These are phyloP conservation scores for Phialophora chinensis DNA, from an alignment of 2,329 filamentous ascomycete genomes.

Conservation along the genomic window DNA sequence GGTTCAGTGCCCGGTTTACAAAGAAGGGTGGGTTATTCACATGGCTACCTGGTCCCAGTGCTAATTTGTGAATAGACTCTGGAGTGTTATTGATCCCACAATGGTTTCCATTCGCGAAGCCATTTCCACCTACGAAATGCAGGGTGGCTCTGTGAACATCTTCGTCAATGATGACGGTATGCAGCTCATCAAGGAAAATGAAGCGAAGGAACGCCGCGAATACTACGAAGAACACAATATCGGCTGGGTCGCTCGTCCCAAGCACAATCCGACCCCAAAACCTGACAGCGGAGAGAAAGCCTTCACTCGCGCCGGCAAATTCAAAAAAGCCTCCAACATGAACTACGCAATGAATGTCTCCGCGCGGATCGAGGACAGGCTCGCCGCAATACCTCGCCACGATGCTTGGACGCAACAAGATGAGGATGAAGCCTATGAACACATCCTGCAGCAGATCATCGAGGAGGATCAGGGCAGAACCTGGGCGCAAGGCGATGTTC, in stretches of 20 bases:
- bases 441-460: slow-evolving; percentile 58
- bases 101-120: slow-evolving; percentile 63
- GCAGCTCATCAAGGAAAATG: slow-evolving; percentile 49
- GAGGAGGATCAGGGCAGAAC: slow-evolving; percentile 60
- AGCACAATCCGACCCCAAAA: slow-evolving; percentile 55
- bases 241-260: slow-evolving; percentile 57
- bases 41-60: neutral
- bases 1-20: slow-evolving; percentile 87
- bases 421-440: slow-evolving; percentile 56
- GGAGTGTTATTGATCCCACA: slow-evolving; percentile 65
- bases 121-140: slow-evolving; percentile 64
- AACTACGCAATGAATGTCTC: slow-evolving; percentile 70
- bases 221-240: slow-evolving; percentile 59
- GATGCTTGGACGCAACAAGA: slow-evolving; percentile 43
- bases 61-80: slow-evolving; percentile 47
- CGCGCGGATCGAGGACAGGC: slow-evolving; percentile 65
- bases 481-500: slow-evolving; percentile 81
- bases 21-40: slow-evolving; percentile 63
- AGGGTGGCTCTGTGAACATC: slow-evolving; percentile 49
- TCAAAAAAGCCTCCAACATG: slow-evolving; percentile 79
- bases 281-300: slow-evolving; percentile 26
- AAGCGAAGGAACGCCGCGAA: slow-evolving; percentile 51
- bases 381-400: slow-evolving; percentile 43
- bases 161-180: slow-evolving; percentile 51
- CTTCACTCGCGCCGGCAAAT: slow-evolving; percentile 62